Evolutionary conservation across 306 rosid species (phyloP).

Genomic region (Crataegus laevigata): DNA sequence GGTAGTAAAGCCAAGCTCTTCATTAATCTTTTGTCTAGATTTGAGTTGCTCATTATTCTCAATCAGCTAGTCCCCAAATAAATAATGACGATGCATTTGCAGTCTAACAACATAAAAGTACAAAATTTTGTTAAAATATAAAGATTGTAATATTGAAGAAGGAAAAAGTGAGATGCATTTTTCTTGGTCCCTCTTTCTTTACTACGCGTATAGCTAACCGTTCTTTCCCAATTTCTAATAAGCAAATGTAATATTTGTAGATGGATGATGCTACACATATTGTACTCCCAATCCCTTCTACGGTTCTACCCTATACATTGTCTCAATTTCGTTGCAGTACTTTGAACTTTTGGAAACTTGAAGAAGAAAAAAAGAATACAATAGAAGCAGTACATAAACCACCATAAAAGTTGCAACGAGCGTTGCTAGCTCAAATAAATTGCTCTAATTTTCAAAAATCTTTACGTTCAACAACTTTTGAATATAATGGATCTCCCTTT

Average conservation of each 20-base stretch:
- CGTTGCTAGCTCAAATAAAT: background rate
- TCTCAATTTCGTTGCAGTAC: background rate
- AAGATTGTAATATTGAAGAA: background rate
- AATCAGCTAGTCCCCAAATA: background rate
- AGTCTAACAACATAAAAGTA: background rate
- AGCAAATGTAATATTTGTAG: background rate
- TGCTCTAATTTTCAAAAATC: background rate
- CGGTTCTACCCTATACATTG: background rate
- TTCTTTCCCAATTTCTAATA: background rate
- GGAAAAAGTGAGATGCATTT: background rate
- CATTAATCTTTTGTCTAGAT: background rate
- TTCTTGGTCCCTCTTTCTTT: background rate
- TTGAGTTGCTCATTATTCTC: background rate
- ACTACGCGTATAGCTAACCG: background rate
- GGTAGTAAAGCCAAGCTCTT: background rate
- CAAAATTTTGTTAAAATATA: background rate
- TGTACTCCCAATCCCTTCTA: background rate
- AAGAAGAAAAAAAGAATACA: background rate
- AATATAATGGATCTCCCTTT: background rate
- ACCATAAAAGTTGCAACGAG: background rate
- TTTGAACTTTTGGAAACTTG: constrained; percentile 4
- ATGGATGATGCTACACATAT: background rate
- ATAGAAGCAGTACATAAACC: constrained; percentile 17
- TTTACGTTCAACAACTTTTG: constrained; percentile 21
- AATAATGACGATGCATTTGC: background rate